phyloP scores from a whole-genome alignment of 1,284 basidiomycete genomes.

The Singerocomus inundabilis region DNA sequence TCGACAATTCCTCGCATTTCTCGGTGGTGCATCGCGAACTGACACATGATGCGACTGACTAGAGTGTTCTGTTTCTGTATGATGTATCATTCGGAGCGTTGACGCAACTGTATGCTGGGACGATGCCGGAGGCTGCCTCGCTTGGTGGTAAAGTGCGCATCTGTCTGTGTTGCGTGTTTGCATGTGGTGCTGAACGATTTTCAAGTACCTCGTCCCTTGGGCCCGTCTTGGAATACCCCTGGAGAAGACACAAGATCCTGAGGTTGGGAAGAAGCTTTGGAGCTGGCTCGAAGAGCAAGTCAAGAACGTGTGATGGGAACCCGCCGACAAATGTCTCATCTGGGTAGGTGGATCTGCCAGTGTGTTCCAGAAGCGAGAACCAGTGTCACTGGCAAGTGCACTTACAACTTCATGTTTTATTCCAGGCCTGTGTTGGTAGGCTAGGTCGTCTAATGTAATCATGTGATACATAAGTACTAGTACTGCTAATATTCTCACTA shows the following conservation, averaged over 20 bases:
- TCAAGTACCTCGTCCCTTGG: constrained; percentile 40
- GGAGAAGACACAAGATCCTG: constrained; percentile 27
- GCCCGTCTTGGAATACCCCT: constrained; percentile 29
- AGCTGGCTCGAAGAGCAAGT: constrained; percentile 38
- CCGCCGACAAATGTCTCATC: neutral
- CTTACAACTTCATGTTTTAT: too few species aligned
- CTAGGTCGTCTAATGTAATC: too few species aligned
- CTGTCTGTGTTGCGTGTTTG: neutral
- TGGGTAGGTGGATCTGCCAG: neutral
- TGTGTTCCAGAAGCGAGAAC: neutral
- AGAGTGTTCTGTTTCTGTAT: too few species aligned
- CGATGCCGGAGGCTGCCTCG: constrained; percentile 30
- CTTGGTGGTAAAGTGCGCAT: constrained; percentile 33
- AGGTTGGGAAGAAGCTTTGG: constrained; percentile 36
- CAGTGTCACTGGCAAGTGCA: too few species aligned
- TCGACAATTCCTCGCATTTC: neutral
- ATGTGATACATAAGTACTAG: too few species aligned
- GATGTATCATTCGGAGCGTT: constrained; percentile 32
- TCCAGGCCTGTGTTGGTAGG: too few species aligned
- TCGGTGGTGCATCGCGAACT: neutral
- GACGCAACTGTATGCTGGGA: constrained; percentile 39
- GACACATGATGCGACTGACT: neutral
- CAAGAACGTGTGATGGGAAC: constrained; percentile 14
- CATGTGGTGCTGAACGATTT: neutral
- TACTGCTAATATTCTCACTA: too few species aligned